phyloP scores from a whole-genome alignment of 257 asterid species.

The Oldenlandia corymbosa region DNA sequence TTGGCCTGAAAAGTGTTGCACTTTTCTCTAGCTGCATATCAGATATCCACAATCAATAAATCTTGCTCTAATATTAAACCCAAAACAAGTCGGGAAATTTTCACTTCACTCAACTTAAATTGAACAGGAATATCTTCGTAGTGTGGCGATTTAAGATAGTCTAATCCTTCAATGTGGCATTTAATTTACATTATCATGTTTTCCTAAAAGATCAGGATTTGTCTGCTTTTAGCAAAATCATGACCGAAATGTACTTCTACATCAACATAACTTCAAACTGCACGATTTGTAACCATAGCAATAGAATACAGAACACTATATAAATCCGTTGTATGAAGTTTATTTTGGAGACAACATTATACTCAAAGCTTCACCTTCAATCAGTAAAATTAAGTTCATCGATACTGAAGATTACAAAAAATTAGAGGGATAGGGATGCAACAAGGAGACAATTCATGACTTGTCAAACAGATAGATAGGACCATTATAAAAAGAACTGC shows the following conservation, averaged over 20 bases:
- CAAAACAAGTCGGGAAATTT: background rate
- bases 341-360: background rate
- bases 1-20: constrained; percentile 63
- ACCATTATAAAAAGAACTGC: constrained; percentile 18
- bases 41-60: constrained; percentile 4
- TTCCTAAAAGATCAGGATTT: background rate
- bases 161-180: background rate
- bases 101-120: background rate
- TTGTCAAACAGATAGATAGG: background rate
- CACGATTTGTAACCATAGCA: background rate
- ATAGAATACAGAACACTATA: background rate
- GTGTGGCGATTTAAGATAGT: background rate
- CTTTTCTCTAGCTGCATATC: constrained; percentile 38
- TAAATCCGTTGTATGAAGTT: background rate
- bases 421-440: background rate
- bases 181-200: background rate
- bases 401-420: background rate
- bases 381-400: background rate
- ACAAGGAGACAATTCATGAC: background rate
- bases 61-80: background rate
- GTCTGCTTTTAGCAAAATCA: background rate
- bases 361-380: background rate
- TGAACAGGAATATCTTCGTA: background rate
- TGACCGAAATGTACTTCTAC: background rate
- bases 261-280: background rate